phyloP scores from a whole-genome alignment of 768 basidiomycete species.

The Trametes elegans region DNA sequence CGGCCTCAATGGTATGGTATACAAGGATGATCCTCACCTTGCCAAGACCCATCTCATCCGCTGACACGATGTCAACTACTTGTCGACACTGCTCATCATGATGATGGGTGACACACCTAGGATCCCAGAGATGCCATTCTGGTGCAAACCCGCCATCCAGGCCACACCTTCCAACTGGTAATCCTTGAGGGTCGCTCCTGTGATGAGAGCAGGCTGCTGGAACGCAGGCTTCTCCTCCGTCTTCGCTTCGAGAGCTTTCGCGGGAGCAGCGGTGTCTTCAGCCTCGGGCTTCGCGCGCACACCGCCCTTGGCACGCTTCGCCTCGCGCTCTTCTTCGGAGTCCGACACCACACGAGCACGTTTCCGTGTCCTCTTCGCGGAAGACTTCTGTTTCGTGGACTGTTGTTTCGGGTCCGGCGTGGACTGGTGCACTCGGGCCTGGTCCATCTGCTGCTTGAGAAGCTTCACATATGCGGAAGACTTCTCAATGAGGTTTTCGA shows the following conservation, averaged over 20 bases:
- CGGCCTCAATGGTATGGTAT: too few relatives aligned
- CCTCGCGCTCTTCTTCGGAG: slow-evolving; percentile 11
- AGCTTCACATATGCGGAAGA: slow-evolving; percentile 74
- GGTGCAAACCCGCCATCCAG: slow-evolving; percentile 89
- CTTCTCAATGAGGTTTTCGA: slow-evolving; percentile 70
- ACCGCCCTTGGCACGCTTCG: slow-evolving; percentile 26
- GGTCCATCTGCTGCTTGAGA: slow-evolving; percentile 74
- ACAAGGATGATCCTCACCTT: too few relatives aligned
- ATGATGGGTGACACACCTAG: slow-evolving; percentile 44
- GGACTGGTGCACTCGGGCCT: slow-evolving; percentile 13
- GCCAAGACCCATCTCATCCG: slow-evolving; percentile 95
- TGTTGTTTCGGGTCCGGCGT: too few relatives aligned
- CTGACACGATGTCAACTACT: slow-evolving; percentile 36
- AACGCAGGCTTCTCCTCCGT: slow-evolving; percentile 33
- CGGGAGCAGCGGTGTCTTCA: not conserved
- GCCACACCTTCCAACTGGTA: slow-evolving; percentile 95
- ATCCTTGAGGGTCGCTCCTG: slow-evolving; percentile 81
- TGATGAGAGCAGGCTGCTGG: slow-evolving; percentile 74
- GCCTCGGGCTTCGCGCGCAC: not conserved
- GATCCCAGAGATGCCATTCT: slow-evolving; percentile 83
- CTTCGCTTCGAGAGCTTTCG: not conserved
- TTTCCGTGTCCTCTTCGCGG: slow-evolving; percentile 8
- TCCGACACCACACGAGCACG: slow-evolving; percentile 18
- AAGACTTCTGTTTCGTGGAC: slow-evolving; percentile 20
- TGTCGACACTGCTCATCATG: not conserved